These are phyloP conservation scores for Tolypocladium amazonense DNA, from an alignment of 2,329 filamentous ascomycete species.

Conservation along the genomic window DNA sequence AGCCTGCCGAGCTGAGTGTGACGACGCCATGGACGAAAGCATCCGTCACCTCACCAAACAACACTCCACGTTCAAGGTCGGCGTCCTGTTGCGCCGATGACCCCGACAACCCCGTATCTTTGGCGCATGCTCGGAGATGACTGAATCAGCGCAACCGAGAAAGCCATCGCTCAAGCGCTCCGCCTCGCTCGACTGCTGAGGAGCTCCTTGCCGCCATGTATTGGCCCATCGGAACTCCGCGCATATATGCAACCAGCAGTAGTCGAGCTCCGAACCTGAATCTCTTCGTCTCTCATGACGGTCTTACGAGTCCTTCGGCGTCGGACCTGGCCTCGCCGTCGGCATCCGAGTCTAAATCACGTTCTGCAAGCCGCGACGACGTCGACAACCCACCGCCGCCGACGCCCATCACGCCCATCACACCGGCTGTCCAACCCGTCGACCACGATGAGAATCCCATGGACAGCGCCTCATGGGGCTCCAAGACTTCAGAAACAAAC, in stretches of 20 bases:
- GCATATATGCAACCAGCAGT: conserved; percentile 70
- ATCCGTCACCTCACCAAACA: neutral
- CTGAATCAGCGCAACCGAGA: conserved; percentile 9
- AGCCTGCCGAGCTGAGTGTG: neutral
- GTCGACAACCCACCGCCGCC: conserved; percentile 22
- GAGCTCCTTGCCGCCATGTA: conserved; percentile 54
- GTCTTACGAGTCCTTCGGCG: conserved; percentile 30
- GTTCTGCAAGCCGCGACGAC: conserved; percentile 20
- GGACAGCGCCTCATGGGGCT: conserved; percentile 9
- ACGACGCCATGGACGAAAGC: neutral
- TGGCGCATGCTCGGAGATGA: conserved; percentile 14
- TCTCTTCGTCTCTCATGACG: conserved; percentile 49
- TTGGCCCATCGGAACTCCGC: conserved; percentile 80
- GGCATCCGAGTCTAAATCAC: conserved; percentile 8
- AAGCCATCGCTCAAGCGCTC: conserved; percentile 9
- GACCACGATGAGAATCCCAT: conserved; percentile 36
- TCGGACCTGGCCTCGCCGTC: conserved; percentile 10
- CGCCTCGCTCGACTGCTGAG: conserved; percentile 11
- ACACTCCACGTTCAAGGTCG: neutral
- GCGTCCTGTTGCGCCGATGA: conserved; percentile 8
- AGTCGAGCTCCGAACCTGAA: conserved; percentile 41
- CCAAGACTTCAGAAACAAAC: conserved; percentile 14
- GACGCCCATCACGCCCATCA: conserved; percentile 44
- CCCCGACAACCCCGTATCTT: conserved; percentile 6
- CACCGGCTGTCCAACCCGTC: conserved; percentile 47